Evolutionary conservation across 768 basidiomycete species (phyloP).

Genomic region (Tulasnella sp.): DNA sequence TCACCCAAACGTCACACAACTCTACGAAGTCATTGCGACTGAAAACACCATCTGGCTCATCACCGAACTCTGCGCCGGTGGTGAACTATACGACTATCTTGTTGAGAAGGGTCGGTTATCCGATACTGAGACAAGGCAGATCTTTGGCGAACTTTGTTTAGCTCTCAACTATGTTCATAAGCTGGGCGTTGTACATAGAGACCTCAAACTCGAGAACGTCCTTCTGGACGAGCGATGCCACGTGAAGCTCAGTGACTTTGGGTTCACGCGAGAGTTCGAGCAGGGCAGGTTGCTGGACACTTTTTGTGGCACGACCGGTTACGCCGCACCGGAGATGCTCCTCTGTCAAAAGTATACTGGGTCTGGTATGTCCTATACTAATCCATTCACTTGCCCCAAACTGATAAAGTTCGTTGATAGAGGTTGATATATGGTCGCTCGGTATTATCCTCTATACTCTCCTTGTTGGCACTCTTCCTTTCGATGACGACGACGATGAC

Average conservation of each 20-base stretch:
- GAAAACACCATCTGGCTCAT: constrained; percentile 95
- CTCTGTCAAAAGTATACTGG: constrained; percentile 81
- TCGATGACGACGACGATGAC: constrained; percentile 79
- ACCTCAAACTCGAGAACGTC: constrained; percentile 94
- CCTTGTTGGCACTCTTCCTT: constrained; percentile 79
- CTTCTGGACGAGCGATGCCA: constrained; percentile 81
- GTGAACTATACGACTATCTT: constrained; percentile 96
- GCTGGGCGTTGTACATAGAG: constrained; percentile 89
- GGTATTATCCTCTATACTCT: constrained; percentile 86
- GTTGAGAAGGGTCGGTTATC: constrained; percentile 83
- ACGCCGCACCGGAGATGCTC: constrained; percentile 90
- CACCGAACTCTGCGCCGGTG: constrained; percentile 91
- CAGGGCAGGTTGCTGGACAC: constrained; percentile 72
- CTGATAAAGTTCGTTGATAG: constrained; percentile 33
- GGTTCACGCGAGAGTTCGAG: constrained; percentile 89
- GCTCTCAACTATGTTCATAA: constrained; percentile 89
- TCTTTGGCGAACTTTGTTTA: constrained; percentile 95
- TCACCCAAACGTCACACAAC: constrained; percentile 88
- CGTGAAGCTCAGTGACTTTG: constrained; percentile 90
- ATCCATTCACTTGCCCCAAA: background rate
- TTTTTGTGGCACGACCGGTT: constrained; percentile 83
- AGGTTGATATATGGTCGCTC: constrained; percentile 93
- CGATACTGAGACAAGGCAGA: constrained; percentile 68
- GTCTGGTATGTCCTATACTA: constrained; percentile 45
- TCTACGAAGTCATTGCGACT: constrained; percentile 97